Evolutionary conservation across 2,329 filamentous ascomycete genomes (phyloP).

Genomic region (Verticillium tricorpus): DNA sequence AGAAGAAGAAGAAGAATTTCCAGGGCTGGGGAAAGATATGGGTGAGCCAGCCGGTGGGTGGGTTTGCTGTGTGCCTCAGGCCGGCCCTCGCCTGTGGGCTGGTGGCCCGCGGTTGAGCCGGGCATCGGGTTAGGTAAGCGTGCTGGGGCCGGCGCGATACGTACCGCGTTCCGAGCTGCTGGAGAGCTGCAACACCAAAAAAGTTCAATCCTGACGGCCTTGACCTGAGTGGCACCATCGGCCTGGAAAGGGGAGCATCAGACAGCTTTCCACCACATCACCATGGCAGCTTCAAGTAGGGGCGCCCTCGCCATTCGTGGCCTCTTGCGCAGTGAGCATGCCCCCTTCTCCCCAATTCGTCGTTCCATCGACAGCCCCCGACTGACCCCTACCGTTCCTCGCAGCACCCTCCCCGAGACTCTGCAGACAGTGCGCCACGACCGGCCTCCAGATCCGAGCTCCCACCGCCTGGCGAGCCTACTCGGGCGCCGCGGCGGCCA

Average conservation of each 20-base stretch:
- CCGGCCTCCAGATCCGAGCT: constrained; percentile 16
- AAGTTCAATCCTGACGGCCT: constrained; percentile 17
- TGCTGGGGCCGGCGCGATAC: constrained; percentile 24
- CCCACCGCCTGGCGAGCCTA: constrained; percentile 25
- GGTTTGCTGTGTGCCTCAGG: background rate
- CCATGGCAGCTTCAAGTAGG: constrained; percentile 55
- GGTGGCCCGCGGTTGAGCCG: background rate
- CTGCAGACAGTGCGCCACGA: constrained; percentile 33
- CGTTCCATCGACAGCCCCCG: background rate
- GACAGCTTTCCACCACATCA: constrained; percentile 11
- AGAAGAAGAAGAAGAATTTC: constrained; percentile 21
- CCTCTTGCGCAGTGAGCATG: constrained; percentile 44
- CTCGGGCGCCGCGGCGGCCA: constrained; percentile 18
- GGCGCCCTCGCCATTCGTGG: constrained; percentile 45
- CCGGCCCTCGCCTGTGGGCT: background rate
- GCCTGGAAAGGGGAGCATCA: constrained; percentile 1
- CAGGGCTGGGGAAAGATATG: constrained; percentile 10
- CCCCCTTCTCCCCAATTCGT: background rate
- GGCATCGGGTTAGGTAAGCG: constrained; percentile 11
- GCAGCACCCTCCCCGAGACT: constrained; percentile 23
- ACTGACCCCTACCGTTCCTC: background rate
- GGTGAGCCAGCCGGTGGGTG: background rate
- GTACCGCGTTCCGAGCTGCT: constrained; percentile 9
- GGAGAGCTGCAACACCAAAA: constrained; percentile 16
- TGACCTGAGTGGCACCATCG: background rate